Conservation (phyloP, 805 yeast species). For the Metschnikowia baotianmanensis region DNA sequence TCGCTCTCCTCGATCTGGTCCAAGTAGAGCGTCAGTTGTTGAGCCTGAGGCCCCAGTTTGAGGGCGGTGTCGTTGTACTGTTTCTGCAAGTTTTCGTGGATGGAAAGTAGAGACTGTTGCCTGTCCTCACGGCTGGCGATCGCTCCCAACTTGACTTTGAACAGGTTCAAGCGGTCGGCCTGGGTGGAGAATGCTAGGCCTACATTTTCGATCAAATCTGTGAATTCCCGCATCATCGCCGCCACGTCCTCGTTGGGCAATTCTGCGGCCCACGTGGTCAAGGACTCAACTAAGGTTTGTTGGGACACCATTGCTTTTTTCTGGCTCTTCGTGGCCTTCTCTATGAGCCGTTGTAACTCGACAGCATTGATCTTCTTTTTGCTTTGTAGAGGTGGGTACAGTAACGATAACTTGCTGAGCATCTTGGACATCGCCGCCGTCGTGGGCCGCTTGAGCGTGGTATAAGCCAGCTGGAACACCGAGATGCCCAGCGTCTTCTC, state of each 20-base stretch:
- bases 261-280: conserved; percentile 16
- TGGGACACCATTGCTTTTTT: conserved; percentile 23
- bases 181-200: conserved; percentile 26
- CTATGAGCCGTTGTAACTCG: conserved; percentile 18
- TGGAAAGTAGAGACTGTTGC: conserved; percentile 35
- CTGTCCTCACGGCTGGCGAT: conserved; percentile 52
- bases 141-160: conserved; percentile 43
- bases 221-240: conserved; percentile 14
- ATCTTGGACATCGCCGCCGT: conserved; percentile 20
- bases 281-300: conserved; percentile 13
- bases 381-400: conserved; percentile 5
- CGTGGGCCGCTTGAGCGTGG: conserved; percentile 17
- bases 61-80: conserved; percentile 43
- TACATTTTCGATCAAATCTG: conserved; percentile 13
- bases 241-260: conserved; percentile 16
- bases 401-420: conserved; percentile 16
- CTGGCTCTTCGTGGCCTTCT: conserved; percentile 37
- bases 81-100: conserved; percentile 36
- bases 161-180: conserved; percentile 42
- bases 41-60: conserved; percentile 42
- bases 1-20: conserved; percentile 54
- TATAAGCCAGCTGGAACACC: conserved; percentile 11
- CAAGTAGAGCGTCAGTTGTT: conserved; percentile 40
- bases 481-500: conserved; percentile 8
- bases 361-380: conserved; percentile 13